Base-by-base conservation (phyloP, 129 eudicot species). In the Gnaphalium uliginosum region DNA sequence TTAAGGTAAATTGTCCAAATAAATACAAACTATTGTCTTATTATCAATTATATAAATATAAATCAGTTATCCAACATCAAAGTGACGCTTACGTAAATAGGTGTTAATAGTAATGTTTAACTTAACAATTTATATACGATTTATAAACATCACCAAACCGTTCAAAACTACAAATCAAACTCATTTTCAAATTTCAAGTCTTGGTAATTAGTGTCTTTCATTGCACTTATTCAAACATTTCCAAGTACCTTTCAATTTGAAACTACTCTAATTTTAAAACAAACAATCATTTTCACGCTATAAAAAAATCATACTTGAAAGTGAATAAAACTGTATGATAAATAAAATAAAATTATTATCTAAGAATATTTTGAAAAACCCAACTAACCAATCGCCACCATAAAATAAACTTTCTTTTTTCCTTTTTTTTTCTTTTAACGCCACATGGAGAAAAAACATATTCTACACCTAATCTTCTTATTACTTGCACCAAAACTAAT, bases 311-410 rank as follows among this genome's bases (percentile, higher is more conserved):
- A 14, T 24, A 5, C 8, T 53, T 8, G 4, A 72, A 72, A 72
- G 56, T 41, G 41, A 37, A 41, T 8, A 59, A 13, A 39, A 39
- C 8, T 39, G n/a, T n/a, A n/a, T n/a, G n/a, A 39, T 9, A 9
- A 43, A 43, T 43, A 13, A 43, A 43, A 43, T 11, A 11, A n/a
- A 43, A 59, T 32, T 33, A 25, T 53, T 64, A 50, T 75, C 6
- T 30, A 22, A 32, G n/a, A 17, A 51, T 69, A 76, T 41, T 15
- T 77, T 69, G 25, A 15, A 78, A 69, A 59, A 27, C 35, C 10
- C 5, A 78, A 59, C 37, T 60, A 76, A 48, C 71, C 71, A 69
- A 70, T 70, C 71, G n/a, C 82, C 65, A 70, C 76, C 71, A 78
- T 61, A 78, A 61, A 62, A 63, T 11, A 32, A 67, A 57, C 73